Evolutionary conservation across 768 basidiomycete species (phyloP).

Genomic region (Phylloporus sp.): DNA sequence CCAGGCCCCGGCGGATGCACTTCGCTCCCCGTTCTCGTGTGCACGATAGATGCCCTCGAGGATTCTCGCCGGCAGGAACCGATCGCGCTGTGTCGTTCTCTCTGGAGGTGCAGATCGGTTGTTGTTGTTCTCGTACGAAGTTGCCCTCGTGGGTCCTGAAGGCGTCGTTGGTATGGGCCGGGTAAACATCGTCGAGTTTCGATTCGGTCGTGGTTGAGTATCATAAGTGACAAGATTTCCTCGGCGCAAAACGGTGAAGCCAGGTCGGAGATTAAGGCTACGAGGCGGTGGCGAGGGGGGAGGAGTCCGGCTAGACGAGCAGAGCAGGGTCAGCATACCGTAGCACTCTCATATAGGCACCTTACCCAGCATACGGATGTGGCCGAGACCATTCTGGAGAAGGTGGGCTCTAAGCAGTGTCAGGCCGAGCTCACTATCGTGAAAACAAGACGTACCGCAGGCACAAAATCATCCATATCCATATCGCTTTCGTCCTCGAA

Average conservation of each 20-base stretch:
- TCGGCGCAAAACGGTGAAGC: constrained; percentile 15
- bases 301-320: constrained; percentile 19
- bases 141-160: constrained; percentile 8
- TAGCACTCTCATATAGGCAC: neutral
- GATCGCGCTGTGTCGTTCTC: constrained; percentile 23
- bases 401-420: constrained; percentile 21
- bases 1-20: constrained; percentile 1
- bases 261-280: constrained; percentile 13
- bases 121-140: constrained; percentile 13
- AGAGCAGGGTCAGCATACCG: constrained; percentile 1
- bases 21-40: constrained; percentile 23
- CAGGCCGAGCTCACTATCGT: neutral
- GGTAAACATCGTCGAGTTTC: constrained; percentile 9
- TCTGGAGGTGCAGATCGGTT: constrained; percentile 9
- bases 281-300: constrained; percentile 20
- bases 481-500: constrained; percentile 26
- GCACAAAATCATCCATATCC: constrained; percentile 21
- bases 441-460: constrained; percentile 7
- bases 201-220: constrained; percentile 6
- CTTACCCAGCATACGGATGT: constrained; percentile 26
- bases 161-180: constrained; percentile 7
- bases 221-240: constrained; percentile 3
- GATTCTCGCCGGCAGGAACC: constrained; percentile 20
- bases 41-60: constrained; percentile 21
- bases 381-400: constrained; percentile 24